Percentiles rank a stretch among this genome's conserved stretches.
Evolutionary conservation across 2,329 filamentous ascomycete genomes (phyloP).

Genomic region (Raffaelea ambrosiae): DNA sequence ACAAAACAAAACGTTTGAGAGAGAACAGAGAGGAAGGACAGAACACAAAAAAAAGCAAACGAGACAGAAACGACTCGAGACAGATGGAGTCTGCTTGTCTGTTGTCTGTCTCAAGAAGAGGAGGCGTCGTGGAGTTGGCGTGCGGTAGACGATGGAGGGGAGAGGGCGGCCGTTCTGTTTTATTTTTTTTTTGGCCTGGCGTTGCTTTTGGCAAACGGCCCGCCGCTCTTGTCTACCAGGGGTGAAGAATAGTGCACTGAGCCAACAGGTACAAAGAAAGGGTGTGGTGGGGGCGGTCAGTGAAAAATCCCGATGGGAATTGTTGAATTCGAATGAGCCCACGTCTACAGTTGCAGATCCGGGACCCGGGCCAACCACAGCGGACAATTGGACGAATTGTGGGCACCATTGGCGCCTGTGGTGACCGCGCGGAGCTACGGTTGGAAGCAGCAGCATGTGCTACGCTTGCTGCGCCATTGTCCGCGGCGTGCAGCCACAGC

Average conservation of each 20-base stretch:
- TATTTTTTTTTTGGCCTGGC: not conserved
- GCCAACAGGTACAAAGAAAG: no score
- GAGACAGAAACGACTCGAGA: not conserved
- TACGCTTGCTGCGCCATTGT: no score
- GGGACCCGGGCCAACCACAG: conserved; percentile 13
- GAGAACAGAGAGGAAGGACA: conserved; percentile 1
- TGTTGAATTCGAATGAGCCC: conserved; percentile 14
- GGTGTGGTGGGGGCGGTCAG: conserved; percentile 5
- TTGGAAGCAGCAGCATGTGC: no score
- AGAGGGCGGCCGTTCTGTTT: not conserved
- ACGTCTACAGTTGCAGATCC: conserved; percentile 10
- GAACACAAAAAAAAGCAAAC: not conserved
- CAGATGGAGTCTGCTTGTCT: not conserved
- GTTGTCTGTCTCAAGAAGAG: not conserved
- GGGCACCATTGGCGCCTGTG: not conserved
- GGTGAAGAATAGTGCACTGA: not conserved
- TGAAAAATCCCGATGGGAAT: not conserved
- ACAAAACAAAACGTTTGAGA: conserved; percentile 1
- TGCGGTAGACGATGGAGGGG: not conserved
- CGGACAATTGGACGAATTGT: not conserved
- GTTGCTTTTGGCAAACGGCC: not conserved
- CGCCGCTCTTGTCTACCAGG: not conserved
- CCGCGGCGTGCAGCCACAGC: no score
- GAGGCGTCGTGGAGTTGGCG: not conserved
- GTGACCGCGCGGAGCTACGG: not conserved